phyloP scores from a whole-genome alignment of 495 filamentous ascomycete species.

The Hypoxylon fuscum region DNA sequence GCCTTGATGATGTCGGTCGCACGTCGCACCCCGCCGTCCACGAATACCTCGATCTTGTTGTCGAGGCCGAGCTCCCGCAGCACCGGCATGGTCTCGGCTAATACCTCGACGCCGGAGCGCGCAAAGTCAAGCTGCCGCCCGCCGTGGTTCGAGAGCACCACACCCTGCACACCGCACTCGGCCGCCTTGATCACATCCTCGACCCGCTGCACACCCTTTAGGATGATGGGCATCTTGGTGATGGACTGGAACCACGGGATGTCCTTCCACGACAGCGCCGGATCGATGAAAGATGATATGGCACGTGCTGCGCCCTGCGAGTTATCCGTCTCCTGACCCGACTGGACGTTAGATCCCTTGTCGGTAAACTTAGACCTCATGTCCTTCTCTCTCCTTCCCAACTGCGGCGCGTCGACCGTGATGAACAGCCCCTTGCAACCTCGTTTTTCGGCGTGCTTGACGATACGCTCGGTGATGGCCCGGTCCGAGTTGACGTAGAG shows the following conservation, averaged over 20 bases:
- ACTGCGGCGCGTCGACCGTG: slow-evolving; percentile 96
- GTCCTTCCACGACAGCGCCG: slow-evolving; percentile 87
- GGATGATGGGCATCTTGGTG: slow-evolving; percentile 94
- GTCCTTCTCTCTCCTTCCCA: slow-evolving; percentile 92
- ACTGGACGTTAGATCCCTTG: slow-evolving; percentile 83
- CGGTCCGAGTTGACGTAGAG: slow-evolving; percentile 99
- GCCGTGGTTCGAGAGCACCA: slow-evolving; percentile 96
- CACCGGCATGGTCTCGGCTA: slow-evolving; percentile 96
- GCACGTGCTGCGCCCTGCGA: slow-evolving; percentile 89
- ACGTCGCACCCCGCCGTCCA: slow-evolving; percentile 90
- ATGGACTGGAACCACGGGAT: slow-evolving; percentile 93
- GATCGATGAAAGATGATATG: slow-evolving; percentile 97
- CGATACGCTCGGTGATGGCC: slow-evolving; percentile 86
- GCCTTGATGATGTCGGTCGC: slow-evolving; percentile 97
- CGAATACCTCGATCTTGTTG: slow-evolving; percentile 85
- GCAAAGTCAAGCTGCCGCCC: slow-evolving; percentile 96
- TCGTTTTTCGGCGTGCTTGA: slow-evolving; percentile 87
- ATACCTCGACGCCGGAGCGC: slow-evolving; percentile 87
- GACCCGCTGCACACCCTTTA: slow-evolving; percentile 96
- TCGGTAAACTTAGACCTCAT: slow-evolving; percentile 96
- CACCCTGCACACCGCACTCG: slow-evolving; percentile 85
- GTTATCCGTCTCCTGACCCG: slow-evolving; percentile 75
- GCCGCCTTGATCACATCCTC: slow-evolving; percentile 91
- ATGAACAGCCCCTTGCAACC: slow-evolving; percentile 98
- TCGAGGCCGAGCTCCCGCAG: slow-evolving; percentile 84